Percentiles rank a stretch among this genome's conserved stretches.
phyloP scores from a whole-genome alignment of 2,329 filamentous ascomycete genomes.

The Verticillium nubilum region DNA sequence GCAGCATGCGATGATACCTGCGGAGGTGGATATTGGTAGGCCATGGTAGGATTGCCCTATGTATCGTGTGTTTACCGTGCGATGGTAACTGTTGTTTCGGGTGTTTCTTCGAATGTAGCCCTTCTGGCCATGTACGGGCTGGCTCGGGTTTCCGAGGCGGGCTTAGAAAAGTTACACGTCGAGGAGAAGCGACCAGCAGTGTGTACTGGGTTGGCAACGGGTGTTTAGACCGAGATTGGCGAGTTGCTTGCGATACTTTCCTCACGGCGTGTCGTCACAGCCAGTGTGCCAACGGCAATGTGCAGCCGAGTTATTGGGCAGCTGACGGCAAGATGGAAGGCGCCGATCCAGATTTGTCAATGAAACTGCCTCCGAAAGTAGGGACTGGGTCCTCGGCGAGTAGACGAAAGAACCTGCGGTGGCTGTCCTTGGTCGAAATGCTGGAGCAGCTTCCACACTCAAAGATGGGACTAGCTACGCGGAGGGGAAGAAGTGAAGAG shows the following conservation, averaged over 20 bases:
- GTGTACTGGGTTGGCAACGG: not conserved
- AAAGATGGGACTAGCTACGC: conserved; percentile 6
- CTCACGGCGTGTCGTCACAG: conserved; percentile 1
- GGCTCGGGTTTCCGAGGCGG: conserved; percentile 8
- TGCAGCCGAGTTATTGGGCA: not conserved
- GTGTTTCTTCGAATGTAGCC: too few relatives aligned
- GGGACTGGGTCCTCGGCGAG: not conserved
- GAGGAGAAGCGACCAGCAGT: not conserved
- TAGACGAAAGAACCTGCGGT: not conserved
- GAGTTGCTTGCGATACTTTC: not conserved
- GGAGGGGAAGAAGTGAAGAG: conserved; percentile 6
- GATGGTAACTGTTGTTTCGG: conserved; percentile 5
- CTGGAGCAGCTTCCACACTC: conserved; percentile 1
- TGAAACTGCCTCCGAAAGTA: not conserved
- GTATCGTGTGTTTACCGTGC: conserved; percentile 26
- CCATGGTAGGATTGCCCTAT: conserved; percentile 31
- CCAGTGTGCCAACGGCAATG: conserved; percentile 1
- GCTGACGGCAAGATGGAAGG: not conserved
- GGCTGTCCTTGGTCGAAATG: not conserved
- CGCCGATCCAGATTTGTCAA: not conserved
- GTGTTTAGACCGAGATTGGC: not conserved
- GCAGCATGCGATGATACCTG: conserved; percentile 30
- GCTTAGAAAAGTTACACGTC: conserved; percentile 20
- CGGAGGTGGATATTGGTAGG: conserved; percentile 42
- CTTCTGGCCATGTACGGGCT: not conserved